Conservation (phyloP, 2,329 filamentous ascomycete species). For the Ceratocystis colombiana region DNA sequence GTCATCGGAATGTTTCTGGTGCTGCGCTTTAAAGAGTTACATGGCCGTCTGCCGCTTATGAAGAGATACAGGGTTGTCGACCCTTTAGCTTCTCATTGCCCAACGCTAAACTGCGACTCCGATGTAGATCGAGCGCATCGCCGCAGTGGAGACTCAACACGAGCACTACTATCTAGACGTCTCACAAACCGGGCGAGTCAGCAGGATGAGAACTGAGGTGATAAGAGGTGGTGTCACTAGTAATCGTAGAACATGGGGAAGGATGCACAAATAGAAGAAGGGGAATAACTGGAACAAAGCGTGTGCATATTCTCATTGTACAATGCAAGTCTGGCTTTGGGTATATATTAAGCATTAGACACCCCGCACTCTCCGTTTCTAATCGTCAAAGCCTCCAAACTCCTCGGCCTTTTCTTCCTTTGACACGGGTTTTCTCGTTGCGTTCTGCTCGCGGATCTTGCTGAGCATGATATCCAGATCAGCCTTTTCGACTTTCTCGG, state of each 20-base stretch:
- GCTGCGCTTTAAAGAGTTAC: constrained; percentile 56
- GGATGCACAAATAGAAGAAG: background rate
- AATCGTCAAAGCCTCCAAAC: constrained; percentile 51
- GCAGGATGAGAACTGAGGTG: background rate
- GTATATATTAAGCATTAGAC: constrained; percentile 13
- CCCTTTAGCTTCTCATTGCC: background rate
- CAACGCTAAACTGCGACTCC: background rate
- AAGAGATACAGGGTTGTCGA: constrained; percentile 15
- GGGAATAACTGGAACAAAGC: background rate
- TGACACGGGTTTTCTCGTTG: constrained; percentile 32
- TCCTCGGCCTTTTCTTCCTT: constrained; percentile 39
- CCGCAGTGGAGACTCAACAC: constrained; percentile 22
- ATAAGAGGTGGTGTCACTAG: background rate
- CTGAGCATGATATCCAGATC: constrained; percentile 56
- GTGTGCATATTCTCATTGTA: background rate
- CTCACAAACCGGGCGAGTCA: constrained; percentile 11
- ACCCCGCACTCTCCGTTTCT: background rate
- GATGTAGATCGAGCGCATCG: constrained; percentile 13
- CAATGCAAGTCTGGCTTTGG: constrained; percentile 6
- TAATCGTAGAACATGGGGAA: background rate
- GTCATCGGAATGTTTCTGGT: constrained; percentile 54
- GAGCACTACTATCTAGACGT: constrained; percentile 20
- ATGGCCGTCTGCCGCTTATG: constrained; percentile 23
- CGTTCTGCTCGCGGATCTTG: constrained; percentile 51
- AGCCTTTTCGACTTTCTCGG: constrained; percentile 52